Conservation (phyloP, 805 yeast species). For the Saturnispora silvae region DNA sequence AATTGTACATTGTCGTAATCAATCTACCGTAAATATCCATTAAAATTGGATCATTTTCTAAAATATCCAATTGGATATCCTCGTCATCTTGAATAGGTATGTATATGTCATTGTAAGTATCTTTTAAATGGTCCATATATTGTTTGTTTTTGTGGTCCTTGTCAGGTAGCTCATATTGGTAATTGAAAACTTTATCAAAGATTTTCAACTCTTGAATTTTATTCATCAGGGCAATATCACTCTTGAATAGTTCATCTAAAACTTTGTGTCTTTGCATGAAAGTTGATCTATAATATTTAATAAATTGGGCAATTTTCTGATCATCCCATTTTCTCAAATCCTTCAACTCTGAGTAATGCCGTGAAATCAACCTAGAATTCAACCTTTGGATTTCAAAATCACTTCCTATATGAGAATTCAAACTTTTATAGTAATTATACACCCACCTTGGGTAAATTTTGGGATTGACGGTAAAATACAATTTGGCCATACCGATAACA, state of each 20-base stretch:
- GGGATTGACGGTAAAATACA: constrained; percentile 22
- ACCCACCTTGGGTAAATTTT: constrained; percentile 23
- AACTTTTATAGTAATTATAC: constrained; percentile 7
- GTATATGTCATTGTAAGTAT: constrained; percentile 1
- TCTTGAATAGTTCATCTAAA: too few species aligned
- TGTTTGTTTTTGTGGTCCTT: too few species aligned
- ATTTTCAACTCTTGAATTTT: constrained; percentile 2
- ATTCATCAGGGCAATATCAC: neutral
- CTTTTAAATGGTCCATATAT: constrained; percentile 2
- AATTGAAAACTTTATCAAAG: constrained; percentile 1
- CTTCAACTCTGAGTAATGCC: constrained; percentile 21
- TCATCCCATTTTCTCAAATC: constrained; percentile 40
- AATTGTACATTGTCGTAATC: constrained; percentile 4
- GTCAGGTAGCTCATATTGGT: too few species aligned
- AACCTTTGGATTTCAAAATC: constrained; percentile 11
- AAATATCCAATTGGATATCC: constrained; percentile 1
- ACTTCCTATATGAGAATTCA: neutral
- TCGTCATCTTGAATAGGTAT: neutral
- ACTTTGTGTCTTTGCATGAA: neutral
- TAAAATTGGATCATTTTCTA: constrained; percentile 1
- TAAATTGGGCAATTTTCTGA: constrained; percentile 34
- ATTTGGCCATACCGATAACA: constrained; percentile 24
- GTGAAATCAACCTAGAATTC: constrained; percentile 12
- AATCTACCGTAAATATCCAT: constrained; percentile 3
- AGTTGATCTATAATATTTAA: constrained; percentile 30